These are phyloP conservation scores for Sarocladiaceae sp. DNA, from an alignment of 2,329 filamentous ascomycete species.

Conservation along the genomic window DNA sequence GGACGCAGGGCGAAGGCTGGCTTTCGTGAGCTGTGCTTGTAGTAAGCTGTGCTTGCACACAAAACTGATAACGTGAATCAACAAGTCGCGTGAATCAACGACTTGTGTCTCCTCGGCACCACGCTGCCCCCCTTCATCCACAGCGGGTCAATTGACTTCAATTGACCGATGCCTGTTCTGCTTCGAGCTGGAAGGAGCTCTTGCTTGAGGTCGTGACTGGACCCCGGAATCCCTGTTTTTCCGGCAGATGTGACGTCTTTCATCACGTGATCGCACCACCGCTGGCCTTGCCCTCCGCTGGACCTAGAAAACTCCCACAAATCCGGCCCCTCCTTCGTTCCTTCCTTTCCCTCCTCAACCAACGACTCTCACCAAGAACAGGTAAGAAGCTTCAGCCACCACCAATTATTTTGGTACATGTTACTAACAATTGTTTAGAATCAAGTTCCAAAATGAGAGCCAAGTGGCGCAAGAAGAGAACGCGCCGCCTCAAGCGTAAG, in stretches of 20 bases:
- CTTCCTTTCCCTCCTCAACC: conserved; percentile 24
- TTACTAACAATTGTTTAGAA: conserved; percentile 15
- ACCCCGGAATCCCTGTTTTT: conserved; percentile 1
- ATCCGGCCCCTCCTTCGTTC: neutral
- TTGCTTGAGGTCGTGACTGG: neutral
- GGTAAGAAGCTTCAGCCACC: conserved; percentile 23
- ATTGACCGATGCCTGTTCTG: no score
- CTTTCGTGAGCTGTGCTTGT: no score
- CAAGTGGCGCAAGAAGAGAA: conserved; percentile 99
- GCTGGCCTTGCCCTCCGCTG: neutral
- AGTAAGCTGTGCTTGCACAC: no score
- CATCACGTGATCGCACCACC: neutral
- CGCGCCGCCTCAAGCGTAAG: conserved; percentile 98
- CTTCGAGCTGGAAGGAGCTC: no score
- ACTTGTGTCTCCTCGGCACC: no score
- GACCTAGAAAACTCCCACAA: neutral
- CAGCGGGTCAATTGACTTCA: no score
- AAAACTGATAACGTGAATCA: no score
- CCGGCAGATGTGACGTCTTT: no score
- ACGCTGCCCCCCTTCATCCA: no score
- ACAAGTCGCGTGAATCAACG: no score
- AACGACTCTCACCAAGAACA: conserved; percentile 41
- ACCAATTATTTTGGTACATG: neutral
- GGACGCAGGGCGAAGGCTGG: no score
- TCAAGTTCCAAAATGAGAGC: conserved; percentile 69